phyloP scores from a whole-genome alignment of 2,329 filamentous ascomycete genomes.

The Fonsecaea monophora region DNA sequence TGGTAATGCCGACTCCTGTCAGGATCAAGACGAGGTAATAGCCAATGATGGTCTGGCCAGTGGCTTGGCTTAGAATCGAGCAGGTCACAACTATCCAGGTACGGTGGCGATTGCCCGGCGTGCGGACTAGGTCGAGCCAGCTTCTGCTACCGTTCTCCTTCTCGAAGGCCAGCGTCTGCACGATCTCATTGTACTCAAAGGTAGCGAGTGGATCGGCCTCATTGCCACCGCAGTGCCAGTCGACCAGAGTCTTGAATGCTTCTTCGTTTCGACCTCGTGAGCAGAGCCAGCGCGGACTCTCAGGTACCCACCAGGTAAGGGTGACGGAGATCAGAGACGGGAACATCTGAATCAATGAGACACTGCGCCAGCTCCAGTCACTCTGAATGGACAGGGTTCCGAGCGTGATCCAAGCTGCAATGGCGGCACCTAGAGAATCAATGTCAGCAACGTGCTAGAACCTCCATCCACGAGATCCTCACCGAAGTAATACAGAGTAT shows the following conservation, averaged over 20 bases:
- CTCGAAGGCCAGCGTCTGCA: slow-evolving; percentile 24
- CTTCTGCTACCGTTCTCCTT: slow-evolving; percentile 27
- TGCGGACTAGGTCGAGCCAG: slow-evolving; percentile 27
- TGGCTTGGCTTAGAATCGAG: slow-evolving; percentile 20
- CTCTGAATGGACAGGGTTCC: slow-evolving; percentile 25
- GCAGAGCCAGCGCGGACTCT: slow-evolving; percentile 68
- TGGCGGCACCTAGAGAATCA: slow-evolving; percentile 7
- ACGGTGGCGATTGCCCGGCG: slow-evolving; percentile 23
- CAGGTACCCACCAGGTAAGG: slow-evolving; percentile 62
- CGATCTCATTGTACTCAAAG: slow-evolving; percentile 29
- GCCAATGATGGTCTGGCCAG: slow-evolving; percentile 45
- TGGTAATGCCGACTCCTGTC: slow-evolving; percentile 47
- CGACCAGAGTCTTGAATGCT: slow-evolving; percentile 43
- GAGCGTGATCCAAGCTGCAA: slow-evolving; percentile 27
- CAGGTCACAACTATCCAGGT: slow-evolving; percentile 22
- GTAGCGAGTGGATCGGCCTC: slow-evolving; percentile 24
- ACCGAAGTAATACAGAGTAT: slow-evolving; percentile 30
- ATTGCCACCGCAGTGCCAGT: slow-evolving; percentile 43
- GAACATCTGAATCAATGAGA: slow-evolving; percentile 28
- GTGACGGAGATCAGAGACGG: slow-evolving; percentile 23
- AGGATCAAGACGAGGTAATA: slow-evolving; percentile 49
- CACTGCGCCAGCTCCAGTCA: slow-evolving; percentile 27
- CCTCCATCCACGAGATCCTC: neutral
- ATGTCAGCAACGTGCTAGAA: neutral
- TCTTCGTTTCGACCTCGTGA: slow-evolving; percentile 41